A percentile compares a stretch with the other conserved stretches of the same genome.
Conservation (phyloP, 345 rosid genomes). For the Bruguiera sexangula region DNA sequence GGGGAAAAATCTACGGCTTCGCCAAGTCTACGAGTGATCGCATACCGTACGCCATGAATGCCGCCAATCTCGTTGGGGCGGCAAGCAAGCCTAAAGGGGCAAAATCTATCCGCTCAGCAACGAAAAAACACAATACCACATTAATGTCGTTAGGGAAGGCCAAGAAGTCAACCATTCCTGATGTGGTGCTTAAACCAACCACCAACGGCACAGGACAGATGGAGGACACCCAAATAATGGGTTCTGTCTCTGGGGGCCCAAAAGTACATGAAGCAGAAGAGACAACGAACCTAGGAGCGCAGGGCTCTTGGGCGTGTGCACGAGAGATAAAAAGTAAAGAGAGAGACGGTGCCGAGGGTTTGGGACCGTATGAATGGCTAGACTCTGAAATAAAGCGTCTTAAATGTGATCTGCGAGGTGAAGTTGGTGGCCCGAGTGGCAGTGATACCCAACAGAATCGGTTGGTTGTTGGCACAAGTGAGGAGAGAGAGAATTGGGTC, state of each 20-base stretch:
- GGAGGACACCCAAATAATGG: neutral
- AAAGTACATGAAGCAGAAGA: neutral
- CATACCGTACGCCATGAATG: neutral
- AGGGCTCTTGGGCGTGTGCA: neutral
- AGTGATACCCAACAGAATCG: neutral
- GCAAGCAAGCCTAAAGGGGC: constrained; percentile 18
- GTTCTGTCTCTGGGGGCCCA: neutral
- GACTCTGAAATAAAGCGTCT: constrained; percentile 64
- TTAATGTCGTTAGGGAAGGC: constrained; percentile 22
- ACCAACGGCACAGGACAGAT: neutral
- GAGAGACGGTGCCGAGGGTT: constrained; percentile 23
- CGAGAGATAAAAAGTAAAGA: neutral
- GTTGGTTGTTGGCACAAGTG: neutral
- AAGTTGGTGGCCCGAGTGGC: constrained; percentile 2
- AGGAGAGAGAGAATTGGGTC: constrained; percentile 22
- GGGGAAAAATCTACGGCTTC: constrained; percentile 58
- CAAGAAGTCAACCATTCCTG: constrained; percentile 3
- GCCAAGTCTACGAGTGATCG: constrained; percentile 5
- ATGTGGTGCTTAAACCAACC: constrained; percentile 4
- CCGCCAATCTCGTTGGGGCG: constrained; percentile 19
- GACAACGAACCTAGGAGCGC: neutral
- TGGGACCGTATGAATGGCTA: constrained; percentile 68
- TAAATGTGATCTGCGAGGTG: constrained; percentile 19
- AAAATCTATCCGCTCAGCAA: constrained; percentile 38
- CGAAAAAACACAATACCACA: constrained; percentile 39